Evolutionary conservation across 306 rosid species (phyloP).

Genomic region (Inga laurina): DNA sequence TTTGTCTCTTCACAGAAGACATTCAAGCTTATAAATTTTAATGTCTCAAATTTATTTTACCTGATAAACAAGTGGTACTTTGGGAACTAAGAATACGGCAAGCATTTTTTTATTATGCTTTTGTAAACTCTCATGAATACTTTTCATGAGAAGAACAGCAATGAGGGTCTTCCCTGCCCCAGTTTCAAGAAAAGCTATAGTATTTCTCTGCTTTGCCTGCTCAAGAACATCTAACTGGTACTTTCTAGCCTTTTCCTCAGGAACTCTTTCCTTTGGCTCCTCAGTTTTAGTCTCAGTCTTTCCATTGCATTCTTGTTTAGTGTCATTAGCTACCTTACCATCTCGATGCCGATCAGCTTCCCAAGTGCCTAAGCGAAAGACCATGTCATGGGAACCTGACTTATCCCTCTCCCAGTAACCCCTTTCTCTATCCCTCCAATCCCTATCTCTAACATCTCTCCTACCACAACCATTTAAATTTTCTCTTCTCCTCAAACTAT

Average conservation of each 20-base stretch:
- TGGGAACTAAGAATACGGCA: slow-evolving; percentile 93
- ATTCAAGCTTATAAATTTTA: neutral
- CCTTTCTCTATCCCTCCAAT: slow-evolving; percentile 70
- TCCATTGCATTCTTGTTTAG: slow-evolving; percentile 50
- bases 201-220: slow-evolving; percentile 85
- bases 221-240: slow-evolving; percentile 98
- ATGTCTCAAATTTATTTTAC: slow-evolving; percentile 37
- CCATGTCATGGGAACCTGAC: slow-evolving; percentile 62
- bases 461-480: slow-evolving; percentile 46
- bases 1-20: slow-evolving; percentile 13
- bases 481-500: slow-evolving; percentile 61
- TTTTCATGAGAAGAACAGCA: slow-evolving; percentile 90
- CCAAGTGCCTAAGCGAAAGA: slow-evolving; percentile 72
- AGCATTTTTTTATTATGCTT: slow-evolving; percentile 75
- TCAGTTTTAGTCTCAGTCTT: slow-evolving; percentile 51
- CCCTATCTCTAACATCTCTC: slow-evolving; percentile 71
- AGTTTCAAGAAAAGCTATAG: slow-evolving; percentile 97
- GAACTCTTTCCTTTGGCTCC: slow-evolving; percentile 61
- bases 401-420: slow-evolving; percentile 98
- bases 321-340: slow-evolving; percentile 41
- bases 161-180: slow-evolving; percentile 99
- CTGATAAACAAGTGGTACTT: slow-evolving; percentile 99
- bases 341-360: slow-evolving; percentile 63
- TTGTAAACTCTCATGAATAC: slow-evolving; percentile 63
- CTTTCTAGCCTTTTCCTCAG: slow-evolving; percentile 86